Evolutionary conservation across 108 stramenopile genomes (phyloP), one percentile per base, ranked within the genome.

Genomic region (Nitzschia putrida): DNA sequence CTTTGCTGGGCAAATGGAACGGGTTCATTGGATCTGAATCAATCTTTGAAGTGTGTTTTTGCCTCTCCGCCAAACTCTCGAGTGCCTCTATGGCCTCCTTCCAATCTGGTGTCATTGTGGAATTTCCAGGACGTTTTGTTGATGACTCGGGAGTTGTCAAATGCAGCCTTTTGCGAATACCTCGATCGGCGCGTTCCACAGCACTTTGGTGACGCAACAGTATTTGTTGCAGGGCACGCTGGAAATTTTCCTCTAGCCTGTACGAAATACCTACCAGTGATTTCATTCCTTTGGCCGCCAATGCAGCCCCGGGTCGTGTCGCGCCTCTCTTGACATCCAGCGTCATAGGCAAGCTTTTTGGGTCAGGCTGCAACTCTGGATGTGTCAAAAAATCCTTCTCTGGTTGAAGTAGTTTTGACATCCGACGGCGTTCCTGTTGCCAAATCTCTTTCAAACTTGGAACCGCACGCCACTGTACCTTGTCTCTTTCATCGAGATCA

Each of bases 381-480:
- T 87, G 64, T 16, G 51, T 23, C 14, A 94, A 65, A 80, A 94
- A 85, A 41, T 92, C 89, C 56, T 92, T 71, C 47, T 89, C 70
- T 23, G 88, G 85, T 20, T 74, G 45, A 26, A 94, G 54, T 37
- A 95, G 66, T 23, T 61, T 67, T 12, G 79, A 64, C 90, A 92
- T 92, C 22, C 93, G 73, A 49, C 69, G 69, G 8, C 91, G 80
- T 55, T 95, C 93, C 67, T 91, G 79, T 57, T 74, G 77, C 93
- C 93, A 95, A 37, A 95, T 92, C 64, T 90, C 91, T 63, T 87
- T 73, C 53, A 95, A 68, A 77, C 88, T 89, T 9, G 93, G 93
- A 34, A 95, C 91, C 7, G 93, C 93, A 42, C 93, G 76, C 93
- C 93, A 95, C 60, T 92, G 89, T 37, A 95, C 72, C 61, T 77